Evolutionary conservation across 768 basidiomycete genomes (phyloP).

Genomic region (Gautieria morchelliformis): DNA sequence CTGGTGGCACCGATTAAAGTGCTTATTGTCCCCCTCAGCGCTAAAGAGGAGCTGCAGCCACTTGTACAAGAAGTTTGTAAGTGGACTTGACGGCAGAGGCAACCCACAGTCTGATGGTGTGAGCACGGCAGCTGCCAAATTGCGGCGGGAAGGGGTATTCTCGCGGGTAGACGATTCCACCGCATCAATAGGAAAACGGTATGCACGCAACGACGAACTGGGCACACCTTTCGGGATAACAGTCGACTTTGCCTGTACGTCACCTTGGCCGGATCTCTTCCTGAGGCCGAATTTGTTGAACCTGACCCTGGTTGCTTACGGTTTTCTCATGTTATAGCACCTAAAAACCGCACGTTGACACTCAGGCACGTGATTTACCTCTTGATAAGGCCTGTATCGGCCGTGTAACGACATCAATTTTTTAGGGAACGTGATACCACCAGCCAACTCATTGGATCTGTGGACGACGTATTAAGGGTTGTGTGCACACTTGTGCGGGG

Average conservation of each 20-base stretch:
- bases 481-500: slow-evolving; percentile 75
- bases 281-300: neutral
- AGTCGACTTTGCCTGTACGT: slow-evolving; percentile 85
- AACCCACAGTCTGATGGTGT: neutral
- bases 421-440: slow-evolving; percentile 89
- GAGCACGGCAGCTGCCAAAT: slow-evolving; percentile 59
- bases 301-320: neutral
- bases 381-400: neutral
- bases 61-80: slow-evolving; percentile 84
- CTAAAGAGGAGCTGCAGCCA: slow-evolving; percentile 74
- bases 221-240: slow-evolving; percentile 97
- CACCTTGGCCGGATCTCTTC: neutral
- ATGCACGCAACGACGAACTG: slow-evolving; percentile 95
- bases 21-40: slow-evolving; percentile 89
- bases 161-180: slow-evolving; percentile 94
- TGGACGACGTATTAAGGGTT: slow-evolving; percentile 80
- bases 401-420: neutral
- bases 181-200: slow-evolving; percentile 91
- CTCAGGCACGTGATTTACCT: slow-evolving; percentile 46
- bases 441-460: slow-evolving; percentile 78
- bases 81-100: slow-evolving; percentile 25
- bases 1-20: slow-evolving; percentile 93
- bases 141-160: slow-evolving; percentile 83
- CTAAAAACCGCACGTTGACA: slow-evolving; percentile 90
- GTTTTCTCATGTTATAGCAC: slow-evolving; percentile 38